A percentile compares a stretch with the other conserved stretches of the same genome.
These are phyloP conservation scores for Sicyos edulis DNA, from an alignment of 306 rosid species.

Conservation along the genomic window DNA sequence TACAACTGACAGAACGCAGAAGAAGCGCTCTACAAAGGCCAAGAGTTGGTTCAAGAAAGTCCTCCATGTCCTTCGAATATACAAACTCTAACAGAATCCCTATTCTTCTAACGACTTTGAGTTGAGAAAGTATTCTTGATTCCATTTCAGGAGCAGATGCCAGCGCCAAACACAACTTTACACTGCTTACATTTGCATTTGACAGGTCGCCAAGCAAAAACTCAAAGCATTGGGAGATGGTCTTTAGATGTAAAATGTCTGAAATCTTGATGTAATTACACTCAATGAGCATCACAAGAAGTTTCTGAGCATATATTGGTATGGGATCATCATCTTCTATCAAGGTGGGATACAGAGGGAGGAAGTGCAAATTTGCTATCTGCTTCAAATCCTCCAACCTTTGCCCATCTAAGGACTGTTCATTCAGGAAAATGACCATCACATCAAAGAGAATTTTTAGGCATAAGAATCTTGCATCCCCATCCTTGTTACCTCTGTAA, in stretches of 20 bases:
- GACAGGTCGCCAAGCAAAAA: conserved; percentile 90
- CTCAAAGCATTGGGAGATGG: conserved; percentile 91
- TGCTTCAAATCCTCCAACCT: conserved; percentile 58
- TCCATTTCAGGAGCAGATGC: conserved; percentile 97
- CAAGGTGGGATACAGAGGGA: conserved; percentile 87
- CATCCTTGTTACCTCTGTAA: conserved; percentile 90
- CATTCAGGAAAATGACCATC: conserved; percentile 70
- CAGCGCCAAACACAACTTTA: conserved; percentile 78
- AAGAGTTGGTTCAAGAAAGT: conserved; percentile 81
- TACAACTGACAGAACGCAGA: conserved; percentile 53
- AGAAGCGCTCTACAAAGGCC: conserved; percentile 89
- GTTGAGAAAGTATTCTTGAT: conserved; percentile 80
- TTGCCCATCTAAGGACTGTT: conserved; percentile 60
- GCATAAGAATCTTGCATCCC: conserved; percentile 93
- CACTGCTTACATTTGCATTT: conserved; percentile 74
- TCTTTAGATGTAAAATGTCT: conserved; percentile 77
- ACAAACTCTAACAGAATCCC: conserved; percentile 84
- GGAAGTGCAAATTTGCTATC: conserved; percentile 65
- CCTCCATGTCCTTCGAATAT: conserved; percentile 84
- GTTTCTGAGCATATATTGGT: conserved; percentile 90
- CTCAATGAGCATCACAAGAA: conserved; percentile 93
- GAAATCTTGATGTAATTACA: conserved; percentile 60
- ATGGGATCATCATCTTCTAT: conserved; percentile 93
- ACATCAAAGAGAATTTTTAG: conserved; percentile 78
- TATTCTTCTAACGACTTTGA: conserved; percentile 82